These are phyloP conservation scores for Biscogniauxia marginata DNA, from an alignment of 2,329 filamentous ascomycete species.

Conservation along the genomic window DNA sequence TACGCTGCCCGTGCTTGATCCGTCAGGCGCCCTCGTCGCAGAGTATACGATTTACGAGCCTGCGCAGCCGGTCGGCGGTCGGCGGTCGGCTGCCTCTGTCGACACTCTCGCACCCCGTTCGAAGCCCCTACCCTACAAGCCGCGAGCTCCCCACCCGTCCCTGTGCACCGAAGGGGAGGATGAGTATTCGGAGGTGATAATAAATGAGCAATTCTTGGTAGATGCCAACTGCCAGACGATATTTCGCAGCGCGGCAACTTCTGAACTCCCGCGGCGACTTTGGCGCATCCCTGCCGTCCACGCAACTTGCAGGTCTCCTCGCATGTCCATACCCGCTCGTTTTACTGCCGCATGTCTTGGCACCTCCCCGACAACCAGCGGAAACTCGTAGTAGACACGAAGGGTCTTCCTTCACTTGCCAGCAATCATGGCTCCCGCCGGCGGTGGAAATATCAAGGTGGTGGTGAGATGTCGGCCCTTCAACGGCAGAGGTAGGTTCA, in stretches of 20 bases:
- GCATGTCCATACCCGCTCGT: conserved; percentile 15
- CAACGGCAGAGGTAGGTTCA: conserved; percentile 78
- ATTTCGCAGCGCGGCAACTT: neutral
- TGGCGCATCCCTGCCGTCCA: neutral
- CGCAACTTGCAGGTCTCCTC: neutral
- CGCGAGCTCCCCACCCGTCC: conserved; percentile 5
- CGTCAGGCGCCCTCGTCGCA: neutral
- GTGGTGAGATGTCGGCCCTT: conserved; percentile 96
- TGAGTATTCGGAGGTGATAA: conserved; percentile 8
- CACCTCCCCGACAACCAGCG: conserved; percentile 11
- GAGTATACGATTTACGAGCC: conserved; percentile 3
- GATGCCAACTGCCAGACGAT: conserved; percentile 2
- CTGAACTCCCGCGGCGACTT: neutral
- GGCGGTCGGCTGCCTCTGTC: conserved; percentile 8
- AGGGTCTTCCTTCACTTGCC: conserved; percentile 21
- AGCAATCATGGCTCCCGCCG: conserved; percentile 59
- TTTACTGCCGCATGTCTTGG: conserved; percentile 25
- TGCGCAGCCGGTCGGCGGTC: conserved; percentile 9
- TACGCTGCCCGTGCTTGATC: neutral
- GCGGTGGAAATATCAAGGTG: conserved; percentile 98
- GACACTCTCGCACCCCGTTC: conserved; percentile 4
- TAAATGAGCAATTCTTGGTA: conserved; percentile 8
- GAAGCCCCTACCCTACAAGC: conserved; percentile 8
- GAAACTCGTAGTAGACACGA: conserved; percentile 23
- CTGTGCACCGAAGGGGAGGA: conserved; percentile 3